These are phyloP conservation scores for Acacia concinna DNA, from an alignment of 331 rosid genomes.

Conservation along the genomic window DNA sequence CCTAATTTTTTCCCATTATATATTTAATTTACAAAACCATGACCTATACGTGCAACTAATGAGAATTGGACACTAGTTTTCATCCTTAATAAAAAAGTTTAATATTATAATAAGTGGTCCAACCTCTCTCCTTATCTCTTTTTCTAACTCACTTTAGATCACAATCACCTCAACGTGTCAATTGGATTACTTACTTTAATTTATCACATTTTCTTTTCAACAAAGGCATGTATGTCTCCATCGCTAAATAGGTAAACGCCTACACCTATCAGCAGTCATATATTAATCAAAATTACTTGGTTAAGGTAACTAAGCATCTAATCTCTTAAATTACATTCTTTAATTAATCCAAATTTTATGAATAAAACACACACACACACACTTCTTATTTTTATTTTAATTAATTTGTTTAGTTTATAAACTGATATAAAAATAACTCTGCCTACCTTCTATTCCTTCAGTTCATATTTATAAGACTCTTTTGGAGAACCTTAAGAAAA, in stretches of 20 bases:
- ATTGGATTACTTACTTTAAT: background rate
- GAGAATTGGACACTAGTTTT: background rate
- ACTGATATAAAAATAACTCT: too few species aligned
- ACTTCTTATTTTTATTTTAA: too few species aligned
- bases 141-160: background rate
- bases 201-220: background rate
- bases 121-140: background rate
- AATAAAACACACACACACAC: too few species aligned
- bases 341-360: background rate
- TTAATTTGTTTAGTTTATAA: too few species aligned
- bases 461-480: too few species aligned
- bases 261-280: background rate
- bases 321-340: background rate
- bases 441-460: too few species aligned
- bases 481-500: too few species aligned
- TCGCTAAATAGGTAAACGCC: background rate
- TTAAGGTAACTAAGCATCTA: background rate
- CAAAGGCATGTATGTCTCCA: background rate
- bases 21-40: background rate
- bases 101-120: background rate
- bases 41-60: background rate
- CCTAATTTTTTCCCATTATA: background rate
- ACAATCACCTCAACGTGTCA: background rate
- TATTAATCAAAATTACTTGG: background rate
- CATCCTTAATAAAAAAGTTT: background rate